phyloP scores from a whole-genome alignment of 2,329 filamentous ascomycete genomes.

The Xylaria multiplex region DNA sequence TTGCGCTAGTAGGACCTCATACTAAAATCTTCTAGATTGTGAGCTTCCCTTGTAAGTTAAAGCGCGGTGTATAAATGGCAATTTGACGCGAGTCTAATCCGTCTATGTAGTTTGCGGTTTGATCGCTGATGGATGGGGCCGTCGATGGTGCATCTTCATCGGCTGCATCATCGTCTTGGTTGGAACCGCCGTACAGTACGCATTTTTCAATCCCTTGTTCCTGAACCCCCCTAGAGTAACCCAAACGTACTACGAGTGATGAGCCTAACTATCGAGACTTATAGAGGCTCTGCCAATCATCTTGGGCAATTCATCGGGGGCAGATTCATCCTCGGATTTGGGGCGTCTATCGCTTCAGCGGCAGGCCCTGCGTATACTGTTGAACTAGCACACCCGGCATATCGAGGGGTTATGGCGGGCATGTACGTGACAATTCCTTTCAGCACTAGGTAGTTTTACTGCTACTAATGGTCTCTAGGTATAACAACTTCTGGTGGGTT shows the following conservation, averaged over 20 bases:
- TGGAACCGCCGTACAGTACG: slow-evolving; percentile 59
- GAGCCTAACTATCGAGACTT: not conserved
- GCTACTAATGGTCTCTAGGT: slow-evolving; percentile 32
- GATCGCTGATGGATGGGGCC: slow-evolving; percentile 62
- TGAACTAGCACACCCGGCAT: slow-evolving; percentile 71
- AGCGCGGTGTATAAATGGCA: not conserved
- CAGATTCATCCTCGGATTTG: slow-evolving; percentile 65
- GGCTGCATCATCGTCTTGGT: slow-evolving; percentile 63
- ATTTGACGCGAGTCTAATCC: not conserved
- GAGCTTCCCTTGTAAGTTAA: slow-evolving; percentile 55
- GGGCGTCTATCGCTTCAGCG: slow-evolving; percentile 67
- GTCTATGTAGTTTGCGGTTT: slow-evolving; percentile 55
- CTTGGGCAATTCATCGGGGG: slow-evolving; percentile 65
- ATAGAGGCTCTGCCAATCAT: slow-evolving; percentile 54
- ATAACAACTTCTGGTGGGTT: slow-evolving; percentile 57
- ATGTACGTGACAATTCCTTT: slow-evolving; percentile 64
- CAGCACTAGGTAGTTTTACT: slow-evolving; percentile 35
- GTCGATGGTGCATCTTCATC: slow-evolving; percentile 65
- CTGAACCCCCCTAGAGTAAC: too few species aligned
- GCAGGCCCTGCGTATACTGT: slow-evolving; percentile 72
- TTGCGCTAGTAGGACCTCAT: not conserved
- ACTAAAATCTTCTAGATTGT: slow-evolving; percentile 49
- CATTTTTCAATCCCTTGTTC: not conserved
- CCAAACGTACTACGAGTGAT: too few species aligned
- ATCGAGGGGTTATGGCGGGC: slow-evolving; percentile 69